Conservation (phyloP, 2,329 filamentous ascomycete genomes). For the Hirsutella minnesotensis region DNA sequence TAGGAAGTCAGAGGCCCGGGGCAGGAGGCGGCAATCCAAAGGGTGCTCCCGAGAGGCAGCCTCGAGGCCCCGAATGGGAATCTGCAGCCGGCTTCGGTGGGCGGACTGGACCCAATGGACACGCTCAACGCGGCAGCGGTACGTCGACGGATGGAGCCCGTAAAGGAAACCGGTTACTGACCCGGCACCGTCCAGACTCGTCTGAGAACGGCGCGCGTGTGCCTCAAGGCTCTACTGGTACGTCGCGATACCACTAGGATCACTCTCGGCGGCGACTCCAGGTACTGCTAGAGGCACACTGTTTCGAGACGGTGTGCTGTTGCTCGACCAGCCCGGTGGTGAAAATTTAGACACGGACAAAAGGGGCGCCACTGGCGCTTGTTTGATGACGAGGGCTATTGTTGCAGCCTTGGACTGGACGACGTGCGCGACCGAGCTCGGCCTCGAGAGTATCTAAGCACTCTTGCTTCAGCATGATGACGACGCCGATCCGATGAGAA, state of each 20-base stretch:
- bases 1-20: constrained; percentile 51
- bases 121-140: constrained; percentile 51
- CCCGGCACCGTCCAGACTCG: constrained; percentile 20
- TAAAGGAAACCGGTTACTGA: constrained; percentile 6
- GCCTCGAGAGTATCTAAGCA: constrained; percentile 5
- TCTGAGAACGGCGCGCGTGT: constrained; percentile 30
- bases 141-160: constrained; percentile 16
- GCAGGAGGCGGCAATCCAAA: constrained; percentile 30
- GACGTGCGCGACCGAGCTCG: no score
- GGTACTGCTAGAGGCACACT: neutral
- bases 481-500: constrained; percentile 25
- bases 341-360: no score
- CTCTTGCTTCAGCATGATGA: constrained; percentile 19
- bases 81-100: constrained; percentile 37
- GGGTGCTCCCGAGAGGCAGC: constrained; percentile 48
- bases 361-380: no score
- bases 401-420: no score
- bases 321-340: neutral
- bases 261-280: neutral
- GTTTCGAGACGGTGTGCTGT: neutral
- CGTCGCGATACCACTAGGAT: constrained; percentile 24
- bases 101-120: constrained; percentile 45
- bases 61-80: constrained; percentile 54
- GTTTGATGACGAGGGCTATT: no score
- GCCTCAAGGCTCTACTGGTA: constrained; percentile 20